Base-by-base conservation (phyloP, 202 grass and related monocot genomes). In the Dendrocalamus latiflorus region DNA sequence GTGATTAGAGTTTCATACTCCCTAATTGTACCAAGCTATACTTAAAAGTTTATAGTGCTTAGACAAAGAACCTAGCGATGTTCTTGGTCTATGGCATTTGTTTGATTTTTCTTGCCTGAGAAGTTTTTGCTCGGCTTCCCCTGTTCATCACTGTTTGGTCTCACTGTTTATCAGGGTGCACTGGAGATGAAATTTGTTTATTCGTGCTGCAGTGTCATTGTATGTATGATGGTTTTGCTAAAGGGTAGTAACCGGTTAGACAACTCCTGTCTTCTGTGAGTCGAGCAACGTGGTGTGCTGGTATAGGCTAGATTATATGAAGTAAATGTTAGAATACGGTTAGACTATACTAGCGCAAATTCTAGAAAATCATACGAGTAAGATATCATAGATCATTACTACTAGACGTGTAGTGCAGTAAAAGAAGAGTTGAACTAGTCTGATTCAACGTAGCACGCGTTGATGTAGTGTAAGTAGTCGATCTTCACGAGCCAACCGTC, bases 1-100 rank as follows among this genome's bases (percentile, higher is more conserved):
- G 78, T 78, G 30, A 78, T 60, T 86, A 86, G 41, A 43, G 41
- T 43, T 43, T 8, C 41, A 43, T 10, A 43, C 41, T 43, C 41
- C 41, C 41, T 43, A 43, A 43, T 43, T 12, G 78, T 89, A 77
- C 22, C 30, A 82, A 57, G 47, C 9, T 50, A 48, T 41, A 86
- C 48, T 77, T 43, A 42, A 72, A 26, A n/a, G 6, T 41, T 61
- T n/a, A 78, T 62, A 85, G 56, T 54, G 33, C 56, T 72, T 6
- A 72, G 44, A 21, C 18, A 53, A 16, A 72, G 21, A 65, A 72
- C 67, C 67, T 77, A 26, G 22, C 54, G 22, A 78, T 60, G 56
- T 57, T 51, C 1, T 11, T 38, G 9, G 28, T 67, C 48, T 28
- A 30, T 68, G 14, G 1, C 25, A 68, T 70, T n/a, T n/a, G 9